These are phyloP conservation scores for Suhomyces emberorum DNA, from an alignment of 805 yeast species.

Conservation along the genomic window DNA sequence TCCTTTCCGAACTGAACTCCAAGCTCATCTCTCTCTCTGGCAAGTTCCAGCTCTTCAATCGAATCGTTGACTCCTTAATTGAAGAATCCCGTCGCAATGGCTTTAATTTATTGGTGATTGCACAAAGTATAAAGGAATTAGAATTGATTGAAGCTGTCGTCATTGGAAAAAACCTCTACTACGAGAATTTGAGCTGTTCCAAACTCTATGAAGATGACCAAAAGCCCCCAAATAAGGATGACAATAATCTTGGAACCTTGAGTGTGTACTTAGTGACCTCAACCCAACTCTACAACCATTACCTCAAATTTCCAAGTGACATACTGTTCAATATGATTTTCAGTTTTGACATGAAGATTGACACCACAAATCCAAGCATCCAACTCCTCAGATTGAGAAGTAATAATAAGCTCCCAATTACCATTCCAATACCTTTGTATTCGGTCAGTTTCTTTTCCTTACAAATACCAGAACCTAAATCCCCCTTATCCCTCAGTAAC, in stretches of 20 bases:
- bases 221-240: slow-evolving; percentile 8
- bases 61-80: slow-evolving; percentile 38
- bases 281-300: slow-evolving; percentile 34
- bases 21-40: slow-evolving; percentile 53
- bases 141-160: slow-evolving; percentile 77
- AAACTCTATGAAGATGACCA: slow-evolving; percentile 47
- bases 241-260: slow-evolving; percentile 2
- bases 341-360: slow-evolving; percentile 35
- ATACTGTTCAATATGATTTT: slow-evolving; percentile 28
- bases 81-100: slow-evolving; percentile 2
- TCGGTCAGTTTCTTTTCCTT: slow-evolving; percentile 30
- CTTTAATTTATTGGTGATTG: slow-evolving; percentile 43
- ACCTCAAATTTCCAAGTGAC: slow-evolving; percentile 16
- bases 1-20: slow-evolving; percentile 63
- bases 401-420: slow-evolving; percentile 25
- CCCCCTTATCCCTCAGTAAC: slow-evolving; percentile 12
- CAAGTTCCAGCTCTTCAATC: slow-evolving; percentile 55
- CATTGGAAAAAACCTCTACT: slow-evolving; percentile 66
- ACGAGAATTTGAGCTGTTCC: slow-evolving; percentile 65
- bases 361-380: slow-evolving; percentile 32
- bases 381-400: slow-evolving; percentile 28
- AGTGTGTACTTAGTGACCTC: slow-evolving; percentile 29
- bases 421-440: slow-evolving; percentile 33
- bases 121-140: slow-evolving; percentile 62
- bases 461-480: slow-evolving; percentile 21